phyloP scores from a whole-genome alignment of 768 basidiomycete genomes.

The Mycena amicta region DNA sequence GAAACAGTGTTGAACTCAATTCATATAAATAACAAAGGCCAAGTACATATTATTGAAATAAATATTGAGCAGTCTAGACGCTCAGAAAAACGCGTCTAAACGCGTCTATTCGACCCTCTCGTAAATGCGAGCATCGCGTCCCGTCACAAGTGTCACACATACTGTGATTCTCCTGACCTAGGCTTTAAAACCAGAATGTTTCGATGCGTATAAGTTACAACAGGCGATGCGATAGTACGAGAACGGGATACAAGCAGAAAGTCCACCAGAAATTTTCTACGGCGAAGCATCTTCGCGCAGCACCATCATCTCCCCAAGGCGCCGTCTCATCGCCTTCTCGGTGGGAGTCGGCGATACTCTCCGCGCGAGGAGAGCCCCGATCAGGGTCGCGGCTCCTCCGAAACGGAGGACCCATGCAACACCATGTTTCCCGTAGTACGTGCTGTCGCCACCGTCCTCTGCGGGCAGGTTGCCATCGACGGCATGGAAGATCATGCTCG shows the following conservation, averaged over 20 bases:
- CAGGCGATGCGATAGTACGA: slow-evolving; percentile 12
- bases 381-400: slow-evolving; percentile 57
- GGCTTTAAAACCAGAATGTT: background rate
- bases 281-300: slow-evolving; percentile 57
- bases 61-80: too few species aligned
- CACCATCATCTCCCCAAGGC: slow-evolving; percentile 77
- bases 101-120: too few species aligned
- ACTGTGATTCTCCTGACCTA: too few species aligned
- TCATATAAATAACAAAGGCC: too few species aligned
- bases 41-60: too few species aligned
- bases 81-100: too few species aligned
- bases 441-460: slow-evolving; percentile 48
- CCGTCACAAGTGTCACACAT: too few species aligned
- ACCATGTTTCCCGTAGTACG: slow-evolving; percentile 82
- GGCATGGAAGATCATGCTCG: slow-evolving; percentile 15
- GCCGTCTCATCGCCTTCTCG: slow-evolving; percentile 85
- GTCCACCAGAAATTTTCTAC: slow-evolving; percentile 5
- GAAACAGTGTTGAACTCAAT: too few species aligned
- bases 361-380: slow-evolving; percentile 78
- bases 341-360: slow-evolving; percentile 88
- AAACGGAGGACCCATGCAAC: slow-evolving; percentile 95
- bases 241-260: slow-evolving; percentile 5
- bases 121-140: too few species aligned
- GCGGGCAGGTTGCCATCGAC: slow-evolving; percentile 67
- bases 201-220: background rate